Evolutionary conservation across 345 rosid genomes (phyloP).

Genomic region (Arabidopsis arenosa): DNA sequence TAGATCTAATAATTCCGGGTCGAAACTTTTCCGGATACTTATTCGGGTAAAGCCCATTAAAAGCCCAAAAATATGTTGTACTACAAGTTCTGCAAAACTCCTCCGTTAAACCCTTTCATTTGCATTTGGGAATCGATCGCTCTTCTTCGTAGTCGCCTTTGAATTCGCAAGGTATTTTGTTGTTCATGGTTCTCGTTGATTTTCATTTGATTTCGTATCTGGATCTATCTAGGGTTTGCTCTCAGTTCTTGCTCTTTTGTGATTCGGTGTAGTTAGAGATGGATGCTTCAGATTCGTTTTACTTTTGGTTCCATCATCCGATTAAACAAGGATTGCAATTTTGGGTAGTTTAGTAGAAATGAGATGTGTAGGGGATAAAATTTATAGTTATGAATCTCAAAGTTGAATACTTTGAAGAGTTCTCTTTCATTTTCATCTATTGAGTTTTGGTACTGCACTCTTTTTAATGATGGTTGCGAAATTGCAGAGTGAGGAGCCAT

Average conservation of each 20-base stretch:
- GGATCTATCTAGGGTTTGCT: conserved; percentile 26
- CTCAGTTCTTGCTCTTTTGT: neutral
- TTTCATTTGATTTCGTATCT: neutral
- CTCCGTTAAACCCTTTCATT: conserved; percentile 36
- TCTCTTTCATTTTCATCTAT: neutral
- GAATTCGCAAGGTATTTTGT: conserved; percentile 32
- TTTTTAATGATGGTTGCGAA: conserved; percentile 10
- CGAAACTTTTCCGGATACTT: conserved; percentile 15
- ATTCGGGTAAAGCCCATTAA: conserved; percentile 32
- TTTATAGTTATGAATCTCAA: conserved; percentile 10
- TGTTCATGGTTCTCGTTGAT: conserved; percentile 7
- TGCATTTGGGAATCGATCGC: neutral
- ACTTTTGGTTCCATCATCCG: neutral
- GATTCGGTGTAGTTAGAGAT: conserved; percentile 10
- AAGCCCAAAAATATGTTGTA: neutral
- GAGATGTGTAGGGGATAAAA: conserved; percentile 1
- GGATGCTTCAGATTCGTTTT: conserved; percentile 24
- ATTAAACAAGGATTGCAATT: neutral
- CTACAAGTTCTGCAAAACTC: neutral
- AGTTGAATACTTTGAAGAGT: conserved; percentile 9
- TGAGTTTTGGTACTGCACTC: neutral
- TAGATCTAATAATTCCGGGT: conserved; percentile 34
- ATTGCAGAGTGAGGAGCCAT: conserved; percentile 48
- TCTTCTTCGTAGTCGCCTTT: conserved; percentile 41
- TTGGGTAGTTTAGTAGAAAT: conserved; percentile 10